Conservation (phyloP, 306 rosid genomes). For the Gastrolobium villosum region DNA sequence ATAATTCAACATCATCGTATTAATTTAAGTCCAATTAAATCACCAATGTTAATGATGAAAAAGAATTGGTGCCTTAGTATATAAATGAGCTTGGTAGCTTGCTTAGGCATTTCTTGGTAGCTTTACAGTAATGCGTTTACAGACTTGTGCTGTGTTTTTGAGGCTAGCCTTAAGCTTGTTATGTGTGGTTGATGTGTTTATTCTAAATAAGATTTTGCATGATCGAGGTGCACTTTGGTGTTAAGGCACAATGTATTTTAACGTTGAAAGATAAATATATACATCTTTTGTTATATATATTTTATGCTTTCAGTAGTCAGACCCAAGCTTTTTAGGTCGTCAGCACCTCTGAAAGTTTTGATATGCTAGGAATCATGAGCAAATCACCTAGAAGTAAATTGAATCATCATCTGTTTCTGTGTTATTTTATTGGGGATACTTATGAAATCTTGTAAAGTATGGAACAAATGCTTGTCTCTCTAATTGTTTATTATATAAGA, state of each 20-base stretch:
- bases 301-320: not conserved
- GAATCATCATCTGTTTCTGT: not conserved
- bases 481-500: not conserved
- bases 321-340: not conserved
- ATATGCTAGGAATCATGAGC: not conserved
- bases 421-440: not conserved
- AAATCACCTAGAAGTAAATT: not conserved
- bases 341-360: not conserved
- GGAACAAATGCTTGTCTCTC: not conserved
- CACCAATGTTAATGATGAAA: not conserved
- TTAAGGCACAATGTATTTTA: not conserved
- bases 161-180: constrained; percentile 12
- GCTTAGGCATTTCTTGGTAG: constrained; percentile 18
- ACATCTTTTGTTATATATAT: constrained; percentile 16
- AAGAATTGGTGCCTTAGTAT: constrained; percentile 13
- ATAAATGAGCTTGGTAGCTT: constrained; percentile 13
- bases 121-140: constrained; percentile 19
- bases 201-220: constrained; percentile 22
- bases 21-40: constrained; percentile 2
- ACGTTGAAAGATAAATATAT: not conserved
- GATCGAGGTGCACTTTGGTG: not conserved
- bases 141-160: constrained; percentile 9
- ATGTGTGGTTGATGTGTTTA: constrained; percentile 2
- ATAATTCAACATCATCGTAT: constrained; percentile 3
- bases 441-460: not conserved